These are phyloP conservation scores for sweet orange (Citrus sinensis) DNA, from an alignment of 345 rosid species.

Conservation along the genomic window DNA sequence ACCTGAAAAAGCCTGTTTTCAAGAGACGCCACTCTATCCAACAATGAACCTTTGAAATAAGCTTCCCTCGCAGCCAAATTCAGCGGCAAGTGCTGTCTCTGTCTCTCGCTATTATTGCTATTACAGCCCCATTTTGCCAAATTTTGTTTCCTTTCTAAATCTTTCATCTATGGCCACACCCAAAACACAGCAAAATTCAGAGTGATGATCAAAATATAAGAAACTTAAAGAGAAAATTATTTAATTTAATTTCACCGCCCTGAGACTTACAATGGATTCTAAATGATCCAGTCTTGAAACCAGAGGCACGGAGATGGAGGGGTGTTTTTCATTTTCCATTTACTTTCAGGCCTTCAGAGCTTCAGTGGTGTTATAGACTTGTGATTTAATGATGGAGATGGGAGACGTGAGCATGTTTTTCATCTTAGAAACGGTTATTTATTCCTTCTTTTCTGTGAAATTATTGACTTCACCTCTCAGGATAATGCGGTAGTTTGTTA, in stretches of 20 bases:
- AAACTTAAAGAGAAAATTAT: neutral
- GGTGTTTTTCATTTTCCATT: constrained; percentile 49
- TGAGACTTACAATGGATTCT: constrained; percentile 57
- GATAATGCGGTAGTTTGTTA: too few relatives aligned
- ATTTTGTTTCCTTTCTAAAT: constrained; percentile 52
- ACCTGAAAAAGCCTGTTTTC: constrained; percentile 76
- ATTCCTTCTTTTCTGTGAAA: constrained; percentile 12
- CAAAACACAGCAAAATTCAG: neutral
- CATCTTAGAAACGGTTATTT: constrained; percentile 30
- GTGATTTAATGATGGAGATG: constrained; percentile 4
- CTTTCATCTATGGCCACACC: constrained; percentile 45
- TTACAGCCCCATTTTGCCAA: constrained; percentile 37
- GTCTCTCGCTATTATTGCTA: neutral
- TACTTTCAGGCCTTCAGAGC: neutral
- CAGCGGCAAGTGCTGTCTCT: constrained; percentile 33
- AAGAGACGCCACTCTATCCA: constrained; percentile 65
- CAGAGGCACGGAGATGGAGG: constrained; percentile 41
- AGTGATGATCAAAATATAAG: neutral
- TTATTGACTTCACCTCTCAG: neutral
- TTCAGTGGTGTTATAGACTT: neutral
- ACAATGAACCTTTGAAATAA: constrained; percentile 65
- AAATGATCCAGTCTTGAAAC: constrained; percentile 72
- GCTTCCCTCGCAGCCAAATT: constrained; percentile 59
- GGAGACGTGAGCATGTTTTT: constrained; percentile 36
- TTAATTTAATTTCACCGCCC: neutral